phyloP scores from a whole-genome alignment of 176 grass and related monocot genomes.

The Avena eriantha region DNA sequence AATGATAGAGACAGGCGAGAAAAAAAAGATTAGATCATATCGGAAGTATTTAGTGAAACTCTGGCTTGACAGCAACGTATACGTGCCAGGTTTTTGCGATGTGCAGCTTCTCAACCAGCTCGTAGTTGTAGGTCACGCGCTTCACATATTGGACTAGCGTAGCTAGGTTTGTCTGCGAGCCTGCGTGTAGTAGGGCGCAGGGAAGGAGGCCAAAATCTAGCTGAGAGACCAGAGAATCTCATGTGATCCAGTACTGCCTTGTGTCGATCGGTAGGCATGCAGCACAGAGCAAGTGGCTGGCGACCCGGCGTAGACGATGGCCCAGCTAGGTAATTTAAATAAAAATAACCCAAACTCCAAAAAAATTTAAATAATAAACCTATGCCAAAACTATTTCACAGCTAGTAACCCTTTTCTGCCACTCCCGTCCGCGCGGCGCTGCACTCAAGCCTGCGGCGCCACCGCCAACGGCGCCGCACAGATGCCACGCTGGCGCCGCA shows the following conservation, averaged over 20 bases:
- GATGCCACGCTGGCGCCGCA: too few species aligned
- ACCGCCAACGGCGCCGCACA: too few species aligned
- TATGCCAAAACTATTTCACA: too few species aligned
- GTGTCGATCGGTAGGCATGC: neutral
- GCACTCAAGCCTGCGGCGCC: too few species aligned
- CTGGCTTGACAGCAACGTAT: conserved; percentile 42
- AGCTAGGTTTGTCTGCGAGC: too few species aligned
- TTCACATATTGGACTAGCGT: neutral
- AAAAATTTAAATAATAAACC: too few species aligned
- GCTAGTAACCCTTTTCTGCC: too few species aligned
- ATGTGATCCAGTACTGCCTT: neutral
- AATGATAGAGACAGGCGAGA: neutral
- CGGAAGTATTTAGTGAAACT: conserved; percentile 11
- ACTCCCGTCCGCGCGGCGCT: too few species aligned
- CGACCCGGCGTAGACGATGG: neutral
- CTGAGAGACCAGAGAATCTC: neutral
- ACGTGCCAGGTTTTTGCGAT: neutral
- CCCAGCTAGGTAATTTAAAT: too few species aligned
- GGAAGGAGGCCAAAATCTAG: neutral
- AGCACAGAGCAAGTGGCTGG: neutral
- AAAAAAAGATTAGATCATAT: neutral
- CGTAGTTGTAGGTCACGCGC: neutral
- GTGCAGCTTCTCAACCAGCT: neutral
- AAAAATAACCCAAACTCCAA: too few species aligned
- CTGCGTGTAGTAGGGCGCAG: too few species aligned